A percentile compares a stretch with the other conserved stretches of the same genome.
Evolutionary conservation across 192 early-diverging fungal genomes (phyloP).

Genomic region (Gorgonomyces haynaldii): DNA sequence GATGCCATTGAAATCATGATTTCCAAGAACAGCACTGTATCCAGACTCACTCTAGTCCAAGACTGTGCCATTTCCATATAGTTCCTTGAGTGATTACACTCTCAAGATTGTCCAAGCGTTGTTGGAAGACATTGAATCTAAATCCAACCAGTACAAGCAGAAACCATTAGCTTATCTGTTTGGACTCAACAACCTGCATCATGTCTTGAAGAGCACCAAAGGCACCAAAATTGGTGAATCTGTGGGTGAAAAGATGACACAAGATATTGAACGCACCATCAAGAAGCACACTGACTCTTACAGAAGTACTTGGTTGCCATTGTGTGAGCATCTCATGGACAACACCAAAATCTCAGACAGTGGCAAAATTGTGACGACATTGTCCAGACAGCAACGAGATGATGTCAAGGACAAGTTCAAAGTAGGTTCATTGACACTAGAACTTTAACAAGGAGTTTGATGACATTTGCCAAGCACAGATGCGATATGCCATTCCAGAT

Average conservation of each 20-base stretch:
- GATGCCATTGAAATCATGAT: constrained; percentile 38
- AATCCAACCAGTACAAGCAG: constrained; percentile 63
- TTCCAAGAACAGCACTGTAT: not conserved
- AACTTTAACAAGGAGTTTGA: constrained; percentile 79
- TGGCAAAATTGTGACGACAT: constrained; percentile 42
- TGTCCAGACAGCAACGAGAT: constrained; percentile 58
- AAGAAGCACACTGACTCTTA: constrained; percentile 36
- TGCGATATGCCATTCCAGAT: constrained; percentile 68
- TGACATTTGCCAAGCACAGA: constrained; percentile 53
- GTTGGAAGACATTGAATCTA: constrained; percentile 45
- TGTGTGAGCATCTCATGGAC: constrained; percentile 63
- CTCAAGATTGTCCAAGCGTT: constrained; percentile 40
- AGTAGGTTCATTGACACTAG: constrained; percentile 40
- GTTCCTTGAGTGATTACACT: constrained; percentile 12
- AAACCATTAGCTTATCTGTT: constrained; percentile 55
- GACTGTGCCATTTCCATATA: not conserved
- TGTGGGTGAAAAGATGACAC: constrained; percentile 33
- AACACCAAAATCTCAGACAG: constrained; percentile 51
- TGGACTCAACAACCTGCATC: constrained; percentile 73
- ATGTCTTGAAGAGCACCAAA: constrained; percentile 55
- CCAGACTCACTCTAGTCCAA: not conserved
- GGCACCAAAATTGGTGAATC: constrained; percentile 33
- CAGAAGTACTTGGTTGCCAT: constrained; percentile 53
- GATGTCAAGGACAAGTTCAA: constrained; percentile 77
- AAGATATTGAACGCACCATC: constrained; percentile 42